Conservation (phyloP, 2,329 filamentous ascomycete genomes). For the Fusarium haematococcum region DNA sequence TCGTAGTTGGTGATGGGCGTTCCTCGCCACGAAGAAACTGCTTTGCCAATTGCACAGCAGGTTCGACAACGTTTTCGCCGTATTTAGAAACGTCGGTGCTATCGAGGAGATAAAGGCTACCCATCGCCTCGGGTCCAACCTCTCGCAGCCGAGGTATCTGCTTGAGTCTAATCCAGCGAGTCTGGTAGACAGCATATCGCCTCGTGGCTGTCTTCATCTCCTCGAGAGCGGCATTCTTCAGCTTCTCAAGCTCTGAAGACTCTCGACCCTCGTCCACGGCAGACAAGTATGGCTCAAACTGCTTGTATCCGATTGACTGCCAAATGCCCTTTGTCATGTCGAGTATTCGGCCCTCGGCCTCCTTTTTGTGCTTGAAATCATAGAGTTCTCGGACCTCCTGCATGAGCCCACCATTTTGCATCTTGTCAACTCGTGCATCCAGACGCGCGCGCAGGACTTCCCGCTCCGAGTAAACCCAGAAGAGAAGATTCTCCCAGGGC, state of each 20-base stretch:
- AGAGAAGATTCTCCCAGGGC: slow-evolving; percentile 72
- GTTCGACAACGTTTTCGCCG: slow-evolving; percentile 70
- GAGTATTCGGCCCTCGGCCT: slow-evolving; percentile 62
- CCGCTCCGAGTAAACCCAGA: slow-evolving; percentile 87
- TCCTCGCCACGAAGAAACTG: slow-evolving; percentile 70
- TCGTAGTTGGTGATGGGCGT: slow-evolving; percentile 63
- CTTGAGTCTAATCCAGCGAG: slow-evolving; percentile 88
- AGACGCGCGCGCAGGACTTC: slow-evolving; percentile 77
- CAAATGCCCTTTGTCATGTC: slow-evolving; percentile 89
- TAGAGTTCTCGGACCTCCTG: slow-evolving; percentile 62
- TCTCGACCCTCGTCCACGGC: slow-evolving; percentile 52
- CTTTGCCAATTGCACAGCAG: slow-evolving; percentile 71
- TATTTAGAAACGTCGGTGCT: slow-evolving; percentile 77
- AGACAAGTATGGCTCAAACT: slow-evolving; percentile 80
- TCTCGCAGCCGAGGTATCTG: slow-evolving; percentile 76
- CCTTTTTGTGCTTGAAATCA: slow-evolving; percentile 51
- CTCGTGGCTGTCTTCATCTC: slow-evolving; percentile 85
- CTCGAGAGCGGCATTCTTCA: slow-evolving; percentile 73
- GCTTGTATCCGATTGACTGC: slow-evolving; percentile 97
- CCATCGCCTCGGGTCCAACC: slow-evolving; percentile 60
- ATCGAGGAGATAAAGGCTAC: slow-evolving; percentile 82
- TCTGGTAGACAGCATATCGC: slow-evolving; percentile 87
- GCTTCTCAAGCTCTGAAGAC: slow-evolving; percentile 59
- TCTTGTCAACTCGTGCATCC: slow-evolving; percentile 82
- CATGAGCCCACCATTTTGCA: slow-evolving; percentile 72